A percentile compares a stretch with the other conserved stretches of the same genome.
phyloP scores from a whole-genome alignment of 1,139 yeast genomes.

The Diutina neorugosa region DNA sequence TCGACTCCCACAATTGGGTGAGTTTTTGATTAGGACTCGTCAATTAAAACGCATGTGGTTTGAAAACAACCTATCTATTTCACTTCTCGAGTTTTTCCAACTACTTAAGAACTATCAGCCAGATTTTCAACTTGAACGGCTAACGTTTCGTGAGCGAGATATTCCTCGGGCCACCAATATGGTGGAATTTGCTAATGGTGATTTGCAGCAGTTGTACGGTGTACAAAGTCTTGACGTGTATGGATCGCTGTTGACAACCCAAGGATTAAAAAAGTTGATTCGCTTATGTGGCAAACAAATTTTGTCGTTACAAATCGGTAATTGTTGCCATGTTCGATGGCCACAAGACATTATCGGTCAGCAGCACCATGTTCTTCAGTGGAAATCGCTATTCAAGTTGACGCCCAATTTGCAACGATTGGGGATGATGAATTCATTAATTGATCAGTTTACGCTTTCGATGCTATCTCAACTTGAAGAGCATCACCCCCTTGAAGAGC shows the following conservation, averaged over 20 bases:
- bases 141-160: background rate
- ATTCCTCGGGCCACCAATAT: background rate
- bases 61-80: background rate
- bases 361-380: background rate
- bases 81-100: background rate
- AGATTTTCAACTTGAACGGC: background rate
- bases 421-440: background rate
- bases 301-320: background rate
- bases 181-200: background rate
- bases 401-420: background rate
- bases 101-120: background rate
- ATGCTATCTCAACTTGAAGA: background rate
- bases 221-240: background rate
- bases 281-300: background rate
- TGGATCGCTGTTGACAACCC: conserved; percentile 2
- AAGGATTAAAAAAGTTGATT: background rate
- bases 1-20: background rate
- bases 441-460: background rate
- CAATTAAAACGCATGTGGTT: background rate
- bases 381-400: background rate
- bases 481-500: background rate
- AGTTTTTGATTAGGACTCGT: background rate
- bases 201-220: background rate
- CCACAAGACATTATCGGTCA: background rate
- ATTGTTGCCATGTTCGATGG: background rate